phyloP scores from a whole-genome alignment of 495 filamentous ascomycete genomes.

The Penicillium roqueforti region DNA sequence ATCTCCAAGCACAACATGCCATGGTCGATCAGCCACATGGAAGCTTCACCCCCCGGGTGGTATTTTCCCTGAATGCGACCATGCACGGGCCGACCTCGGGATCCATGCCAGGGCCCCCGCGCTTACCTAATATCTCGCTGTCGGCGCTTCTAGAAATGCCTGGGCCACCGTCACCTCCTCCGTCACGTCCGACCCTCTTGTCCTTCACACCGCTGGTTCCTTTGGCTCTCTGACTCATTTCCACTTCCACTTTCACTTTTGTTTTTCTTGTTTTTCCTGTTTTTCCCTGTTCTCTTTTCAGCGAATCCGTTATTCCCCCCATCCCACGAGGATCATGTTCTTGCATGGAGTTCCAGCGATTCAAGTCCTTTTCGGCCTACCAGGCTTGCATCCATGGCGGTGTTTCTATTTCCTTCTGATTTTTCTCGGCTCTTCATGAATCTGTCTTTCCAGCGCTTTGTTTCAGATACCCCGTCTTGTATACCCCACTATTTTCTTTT shows the following conservation, averaged over 20 bases:
- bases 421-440: neutral
- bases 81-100: neutral
- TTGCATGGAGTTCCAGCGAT: conserved; percentile 14
- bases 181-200: no score
- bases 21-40: conserved; percentile 7
- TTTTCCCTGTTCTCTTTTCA: neutral
- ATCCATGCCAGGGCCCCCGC: conserved; percentile 15
- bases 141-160: conserved; percentile 26
- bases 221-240: conserved; percentile 20
- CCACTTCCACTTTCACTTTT: neutral
- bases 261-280: neutral
- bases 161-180: neutral
- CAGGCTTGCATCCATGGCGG: conserved; percentile 21
- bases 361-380: conserved; percentile 7
- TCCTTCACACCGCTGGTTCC: conserved; percentile 22
- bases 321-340: conserved; percentile 6
- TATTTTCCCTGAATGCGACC: conserved; percentile 8
- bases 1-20: neutral
- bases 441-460: conserved; percentile 13
- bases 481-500: conserved; percentile 15
- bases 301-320: neutral
- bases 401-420: conserved; percentile 17
- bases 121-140: conserved; percentile 31
- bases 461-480: conserved; percentile 23
- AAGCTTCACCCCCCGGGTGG: neutral